A percentile compares a stretch with the other conserved stretches of the same genome.
These are phyloP conservation scores for Ascomycota sp. DNA, from an alignment of 2,329 filamentous ascomycete species.

Conservation along the genomic window DNA sequence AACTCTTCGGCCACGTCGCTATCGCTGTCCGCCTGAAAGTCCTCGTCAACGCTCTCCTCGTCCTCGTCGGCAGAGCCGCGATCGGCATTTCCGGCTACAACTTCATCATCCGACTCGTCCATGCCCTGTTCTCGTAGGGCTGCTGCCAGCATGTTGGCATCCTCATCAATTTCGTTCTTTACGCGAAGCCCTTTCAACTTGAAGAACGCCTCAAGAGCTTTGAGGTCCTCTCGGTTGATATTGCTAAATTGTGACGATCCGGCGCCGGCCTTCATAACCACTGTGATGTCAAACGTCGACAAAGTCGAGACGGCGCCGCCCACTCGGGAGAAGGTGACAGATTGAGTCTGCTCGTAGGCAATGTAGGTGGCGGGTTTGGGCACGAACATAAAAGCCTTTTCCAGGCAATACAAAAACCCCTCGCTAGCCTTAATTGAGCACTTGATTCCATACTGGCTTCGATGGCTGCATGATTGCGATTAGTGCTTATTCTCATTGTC, in stretches of 20 bases:
- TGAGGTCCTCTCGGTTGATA: constrained; percentile 94
- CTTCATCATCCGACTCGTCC: constrained; percentile 64
- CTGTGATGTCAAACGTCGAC: constrained; percentile 90
- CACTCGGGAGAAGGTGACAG: constrained; percentile 86
- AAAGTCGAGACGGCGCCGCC: constrained; percentile 82
- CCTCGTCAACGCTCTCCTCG: constrained; percentile 83
- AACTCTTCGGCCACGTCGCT: constrained; percentile 93
- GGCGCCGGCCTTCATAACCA: constrained; percentile 67
- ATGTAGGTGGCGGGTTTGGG: constrained; percentile 96
- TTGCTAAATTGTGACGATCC: constrained; percentile 94
- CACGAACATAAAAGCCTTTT: constrained; percentile 98
- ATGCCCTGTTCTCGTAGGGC: constrained; percentile 68
- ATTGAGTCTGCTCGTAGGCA: constrained; percentile 75
- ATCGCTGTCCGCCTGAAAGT: constrained; percentile 81
- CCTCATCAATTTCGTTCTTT: constrained; percentile 97
- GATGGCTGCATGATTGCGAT: constrained; percentile 33
- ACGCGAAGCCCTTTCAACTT: constrained; percentile 83
- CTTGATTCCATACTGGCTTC: constrained; percentile 86
- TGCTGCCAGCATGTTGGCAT: constrained; percentile 57
- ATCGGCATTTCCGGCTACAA: constrained; percentile 45
- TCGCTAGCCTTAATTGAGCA: constrained; percentile 99
- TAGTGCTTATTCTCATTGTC: too few species aligned
- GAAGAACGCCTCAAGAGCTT: constrained; percentile 92
- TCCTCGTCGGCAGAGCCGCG: constrained; percentile 89
- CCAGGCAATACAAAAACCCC: constrained; percentile 86